Conservation (phyloP, 352 stramenopile species). For the Phytopythium litorale region DNA sequence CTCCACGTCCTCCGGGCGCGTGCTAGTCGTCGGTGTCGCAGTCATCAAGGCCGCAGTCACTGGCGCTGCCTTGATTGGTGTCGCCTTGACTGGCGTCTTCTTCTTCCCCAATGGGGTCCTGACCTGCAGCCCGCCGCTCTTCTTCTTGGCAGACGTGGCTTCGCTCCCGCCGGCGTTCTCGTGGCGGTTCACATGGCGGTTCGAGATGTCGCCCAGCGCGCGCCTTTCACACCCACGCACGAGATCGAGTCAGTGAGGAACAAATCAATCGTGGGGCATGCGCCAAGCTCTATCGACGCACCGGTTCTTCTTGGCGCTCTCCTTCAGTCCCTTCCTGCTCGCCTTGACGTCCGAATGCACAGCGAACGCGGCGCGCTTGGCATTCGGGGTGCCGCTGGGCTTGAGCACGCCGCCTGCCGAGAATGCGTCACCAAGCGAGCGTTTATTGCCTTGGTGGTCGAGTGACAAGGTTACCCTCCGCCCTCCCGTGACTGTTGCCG, state of each 20-base stretch:
- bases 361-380: slow-evolving; percentile 30
- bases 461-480: neutral
- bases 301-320: slow-evolving; percentile 42
- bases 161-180: slow-evolving; percentile 8
- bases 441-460: neutral
- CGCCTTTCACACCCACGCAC: slow-evolving; percentile 27
- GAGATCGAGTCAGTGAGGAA: neutral
- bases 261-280: neutral
- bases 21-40: neutral
- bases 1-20: neutral
- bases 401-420: neutral
- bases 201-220: slow-evolving; percentile 72
- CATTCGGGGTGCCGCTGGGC: slow-evolving; percentile 7
- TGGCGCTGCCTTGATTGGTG: slow-evolving; percentile 12
- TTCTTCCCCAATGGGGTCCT: slow-evolving; percentile 23
- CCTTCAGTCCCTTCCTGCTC: slow-evolving; percentile 29
- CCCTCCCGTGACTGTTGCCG: neutral
- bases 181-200: slow-evolving; percentile 48
- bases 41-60: slow-evolving; percentile 6
- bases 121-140: slow-evolving; percentile 12
- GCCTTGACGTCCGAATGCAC: slow-evolving; percentile 42
- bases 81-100: slow-evolving; percentile 10
- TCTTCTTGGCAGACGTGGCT: slow-evolving; percentile 14
- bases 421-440: slow-evolving; percentile 5
- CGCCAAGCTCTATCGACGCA: neutral